Base-by-base conservation (phyloP, 306 rosid genomes). In the Lathyrus tuberosus region DNA sequence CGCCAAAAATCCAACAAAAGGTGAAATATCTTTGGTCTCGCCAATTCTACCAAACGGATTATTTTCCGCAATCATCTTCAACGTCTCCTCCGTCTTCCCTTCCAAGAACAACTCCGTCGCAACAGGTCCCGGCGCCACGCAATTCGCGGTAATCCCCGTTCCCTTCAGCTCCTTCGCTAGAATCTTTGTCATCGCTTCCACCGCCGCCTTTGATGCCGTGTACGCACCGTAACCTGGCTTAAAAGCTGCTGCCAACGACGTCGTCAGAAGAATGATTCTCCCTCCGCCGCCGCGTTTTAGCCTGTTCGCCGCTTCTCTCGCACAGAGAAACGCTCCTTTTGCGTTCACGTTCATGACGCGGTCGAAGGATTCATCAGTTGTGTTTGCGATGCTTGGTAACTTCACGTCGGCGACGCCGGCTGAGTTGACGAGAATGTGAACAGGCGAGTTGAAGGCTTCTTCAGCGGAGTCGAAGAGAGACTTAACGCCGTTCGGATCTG, bases 161-260 rank as follows among this genome's bases (percentile, higher is more conserved):
- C 88, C 91, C 63, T 64, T 84, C 3, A 86, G 59, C 73, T 86
- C 91, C 76, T 86, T 86, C 3, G 91, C 88, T 15, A 80, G n/a
- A 11, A 74, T 81, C 69, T 75, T 84, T 6, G 59, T 24, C 86
- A 86, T 81, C 0, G 85, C 65, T 74, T 86, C 68, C 16, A 62
- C 68, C 9, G 33, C 68, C 12, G 52, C 68, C 35, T 62, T 62
- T 0, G 68, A 62, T 33, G 68, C 35, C 4, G 52, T 22, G 10
- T 62, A 62, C 18, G 68, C 68, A 1, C 68, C 68, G 11, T 18
- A 62, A 20, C 68, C 68, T 6, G 49, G 51, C 35, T 20, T 62
- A 24, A 62, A 20, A 33, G 52, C 68, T 11, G 51, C 68, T 11
- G 8, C 68, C 10, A 62, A 12, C 1, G 68, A 62, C 10, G 68